Percentiles rank a stretch among this genome's conserved stretches.
These are phyloP conservation scores for Flaveria floridana DNA, from an alignment of 140 eudicot genomes.

Conservation along the genomic window DNA sequence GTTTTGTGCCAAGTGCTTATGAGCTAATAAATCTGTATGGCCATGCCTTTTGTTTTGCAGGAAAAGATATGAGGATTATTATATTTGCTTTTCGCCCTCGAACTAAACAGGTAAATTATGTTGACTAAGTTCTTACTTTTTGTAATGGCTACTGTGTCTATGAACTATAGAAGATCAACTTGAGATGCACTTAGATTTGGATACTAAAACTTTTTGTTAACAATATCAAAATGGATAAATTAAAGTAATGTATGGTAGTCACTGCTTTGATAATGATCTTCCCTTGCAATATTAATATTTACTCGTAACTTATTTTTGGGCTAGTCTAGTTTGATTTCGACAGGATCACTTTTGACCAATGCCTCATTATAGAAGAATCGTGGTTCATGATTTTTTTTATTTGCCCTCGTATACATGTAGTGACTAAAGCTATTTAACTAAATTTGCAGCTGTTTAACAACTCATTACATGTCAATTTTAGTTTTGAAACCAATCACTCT, in stretches of 20 bases:
- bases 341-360: neutral
- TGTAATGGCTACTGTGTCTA: neutral
- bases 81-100: slow-evolving; percentile 90
- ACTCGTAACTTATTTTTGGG: neutral
- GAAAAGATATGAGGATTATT: slow-evolving; percentile 93
- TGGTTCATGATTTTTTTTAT: neutral
- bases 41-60: slow-evolving; percentile 46
- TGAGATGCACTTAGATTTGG: neutral
- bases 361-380: neutral
- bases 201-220: neutral
- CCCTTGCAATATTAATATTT: neutral
- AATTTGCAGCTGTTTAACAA: neutral
- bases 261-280: neutral
- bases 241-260: neutral
- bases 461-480: neutral
- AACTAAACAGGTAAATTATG: slow-evolving; percentile 74
- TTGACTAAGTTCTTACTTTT: neutral
- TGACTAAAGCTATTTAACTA: neutral
- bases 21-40: slow-evolving; percentile 17
- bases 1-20: slow-evolving; percentile 19
- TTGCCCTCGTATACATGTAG: neutral
- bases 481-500: neutral
- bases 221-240: neutral
- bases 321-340: neutral
- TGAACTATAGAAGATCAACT: neutral